Evolutionary conservation across 2,329 filamentous ascomycete genomes (phyloP).

Genomic region (Monosporascus cannonballus): DNA sequence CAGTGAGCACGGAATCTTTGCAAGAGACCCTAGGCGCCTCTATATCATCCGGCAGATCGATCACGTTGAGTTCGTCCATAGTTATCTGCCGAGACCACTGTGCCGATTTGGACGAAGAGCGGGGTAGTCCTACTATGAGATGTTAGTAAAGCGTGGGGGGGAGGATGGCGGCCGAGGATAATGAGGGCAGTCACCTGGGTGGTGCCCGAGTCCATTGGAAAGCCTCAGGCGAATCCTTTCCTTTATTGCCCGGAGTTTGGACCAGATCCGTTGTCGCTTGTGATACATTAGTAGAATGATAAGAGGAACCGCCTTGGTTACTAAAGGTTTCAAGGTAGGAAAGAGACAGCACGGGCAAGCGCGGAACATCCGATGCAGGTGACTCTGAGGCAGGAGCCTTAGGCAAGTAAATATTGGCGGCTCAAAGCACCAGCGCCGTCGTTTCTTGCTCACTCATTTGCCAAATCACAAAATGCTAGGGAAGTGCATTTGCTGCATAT

Average conservation of each 20-base stretch:
- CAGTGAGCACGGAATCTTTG: constrained; percentile 20
- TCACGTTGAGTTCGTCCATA: constrained; percentile 1
- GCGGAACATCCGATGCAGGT: too few relatives aligned
- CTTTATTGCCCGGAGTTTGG: not conserved
- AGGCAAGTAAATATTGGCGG: too few relatives aligned
- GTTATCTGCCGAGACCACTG: not conserved
- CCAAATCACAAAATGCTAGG: too few relatives aligned
- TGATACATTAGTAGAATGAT: not conserved
- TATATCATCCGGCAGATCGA: not conserved
- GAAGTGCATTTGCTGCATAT: too few relatives aligned
- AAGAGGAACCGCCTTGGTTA: not conserved
- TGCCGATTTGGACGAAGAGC: not conserved
- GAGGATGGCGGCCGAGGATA: too few relatives aligned
- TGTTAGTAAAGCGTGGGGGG: not conserved
- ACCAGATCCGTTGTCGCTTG: not conserved
- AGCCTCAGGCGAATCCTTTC: not conserved
- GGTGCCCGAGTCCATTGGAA: not conserved
- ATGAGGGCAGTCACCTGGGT: not conserved
- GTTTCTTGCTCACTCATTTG: too few relatives aligned
- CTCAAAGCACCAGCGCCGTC: too few relatives aligned
- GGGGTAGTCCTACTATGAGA: not conserved
- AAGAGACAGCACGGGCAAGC: too few relatives aligned
- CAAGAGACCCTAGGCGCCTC: constrained; percentile 14
- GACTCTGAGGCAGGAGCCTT: too few relatives aligned
- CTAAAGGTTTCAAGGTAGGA: too few relatives aligned